Conservation (phyloP, 2,329 filamentous ascomycete species). For the Sporothrix curviconia region DNA sequence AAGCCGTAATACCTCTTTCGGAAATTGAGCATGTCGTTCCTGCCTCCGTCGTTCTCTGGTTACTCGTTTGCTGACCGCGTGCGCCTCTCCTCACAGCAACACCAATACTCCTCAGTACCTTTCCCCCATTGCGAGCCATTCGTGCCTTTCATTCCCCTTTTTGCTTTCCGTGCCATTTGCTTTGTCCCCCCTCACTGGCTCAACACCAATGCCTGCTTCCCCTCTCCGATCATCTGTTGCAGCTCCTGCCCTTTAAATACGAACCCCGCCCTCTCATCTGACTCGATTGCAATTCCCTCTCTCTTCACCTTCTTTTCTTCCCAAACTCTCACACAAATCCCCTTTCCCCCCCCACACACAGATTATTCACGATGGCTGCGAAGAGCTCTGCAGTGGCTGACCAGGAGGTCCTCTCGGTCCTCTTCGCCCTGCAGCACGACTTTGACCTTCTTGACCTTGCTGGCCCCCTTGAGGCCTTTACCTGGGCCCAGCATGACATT, state of each 20-base stretch:
- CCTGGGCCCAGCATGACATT: slow-evolving; percentile 45
- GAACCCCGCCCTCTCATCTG: slow-evolving; percentile 13
- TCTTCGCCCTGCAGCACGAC: slow-evolving; percentile 54
- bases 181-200: slow-evolving; percentile 13
- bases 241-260: slow-evolving; percentile 12
- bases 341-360: slow-evolving; percentile 14
- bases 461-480: slow-evolving; percentile 48
- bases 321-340: not conserved
- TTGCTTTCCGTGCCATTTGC: slow-evolving; percentile 8
- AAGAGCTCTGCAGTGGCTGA: slow-evolving; percentile 54
- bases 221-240: not conserved
- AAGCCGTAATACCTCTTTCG: slow-evolving; percentile 1
- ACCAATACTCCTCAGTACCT: not conserved
- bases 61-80: slow-evolving; percentile 8
- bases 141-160: too few relatives aligned
- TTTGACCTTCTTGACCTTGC: slow-evolving; percentile 55
- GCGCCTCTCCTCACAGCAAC: not conserved
- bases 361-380: slow-evolving; percentile 46
- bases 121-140: slow-evolving; percentile 4
- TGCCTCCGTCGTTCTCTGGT: slow-evolving; percentile 1
- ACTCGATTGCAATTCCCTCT: not conserved
- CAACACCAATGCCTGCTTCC: too few relatives aligned
- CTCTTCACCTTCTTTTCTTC: not conserved
- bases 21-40: slow-evolving; percentile 7
- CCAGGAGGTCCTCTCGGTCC: slow-evolving; percentile 50